Evolutionary conservation across 345 rosid species (phyloP), one percentile per base, ranked within the genome.

Genomic region (Ceriops zippeliana): DNA sequence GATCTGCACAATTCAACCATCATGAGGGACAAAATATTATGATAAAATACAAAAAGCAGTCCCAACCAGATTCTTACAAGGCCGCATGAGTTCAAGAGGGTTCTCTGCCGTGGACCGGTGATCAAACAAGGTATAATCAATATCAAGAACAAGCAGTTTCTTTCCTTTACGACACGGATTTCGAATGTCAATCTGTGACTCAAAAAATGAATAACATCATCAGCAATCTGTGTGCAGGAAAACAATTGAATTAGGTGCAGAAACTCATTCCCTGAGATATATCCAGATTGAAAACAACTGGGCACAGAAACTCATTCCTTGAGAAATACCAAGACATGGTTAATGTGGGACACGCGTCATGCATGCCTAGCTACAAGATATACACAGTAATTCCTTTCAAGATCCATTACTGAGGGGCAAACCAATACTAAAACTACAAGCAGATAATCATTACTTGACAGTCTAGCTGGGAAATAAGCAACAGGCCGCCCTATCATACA

Each of bases 91-190:
- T 73, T 91, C 82, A 70, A 86, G 82, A 1, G 99, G 96, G 72
- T 87, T 91, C 82, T 95, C 97, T 1, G 99, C 97, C 31, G 93
- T 75, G 61, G 96, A 91, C 26, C 96, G 96, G 62, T 95, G 99
- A 83, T 95, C 99, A 77, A 91, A 90, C 63, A 95, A 78, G 13
- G 99, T 91, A 76, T 95, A 95, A 80, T 95, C 99, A 71, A 95
- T 91, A 79, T 90, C 99, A 75, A 95, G 79, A 71, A 91, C 97
- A 60, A 90, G 97, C 52, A 95, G 81, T 28, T 95, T 95, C 82
- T 91, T 95, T 64, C 96, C 99, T 76, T 84, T 63, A 62, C 96
- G 96, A 65, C 96, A 89, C 56, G 96, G 97, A 54, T 73, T 83
- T 71, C 78, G 75, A 57, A 88, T 84, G 54, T 87, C 82, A 78